Percentiles rank a stretch among this genome's conserved stretches.
phyloP scores from a whole-genome alignment of 2,329 filamentous ascomycete species.

The Nigrospora oryzae region DNA sequence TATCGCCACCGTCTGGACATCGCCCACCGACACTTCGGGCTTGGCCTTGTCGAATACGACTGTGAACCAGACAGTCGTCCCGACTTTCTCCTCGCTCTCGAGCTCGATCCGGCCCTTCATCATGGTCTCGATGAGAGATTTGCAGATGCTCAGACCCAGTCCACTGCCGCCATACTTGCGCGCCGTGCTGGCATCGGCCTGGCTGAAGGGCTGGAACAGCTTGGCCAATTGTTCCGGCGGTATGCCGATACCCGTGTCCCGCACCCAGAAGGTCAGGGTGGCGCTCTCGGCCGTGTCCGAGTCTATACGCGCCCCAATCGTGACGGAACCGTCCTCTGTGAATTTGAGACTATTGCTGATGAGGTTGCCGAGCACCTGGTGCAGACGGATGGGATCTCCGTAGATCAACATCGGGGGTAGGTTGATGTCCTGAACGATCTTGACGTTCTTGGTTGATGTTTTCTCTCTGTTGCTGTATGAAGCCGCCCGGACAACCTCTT shows the following conservation, averaged over 20 bases:
- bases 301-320: conserved; percentile 68
- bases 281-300: conserved; percentile 62
- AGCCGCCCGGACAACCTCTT: conserved; percentile 56
- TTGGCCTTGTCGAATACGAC: conserved; percentile 79
- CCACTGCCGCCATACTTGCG: conserved; percentile 89
- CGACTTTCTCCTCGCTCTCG: conserved; percentile 64
- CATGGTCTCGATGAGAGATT: conserved; percentile 85
- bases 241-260: conserved; percentile 88
- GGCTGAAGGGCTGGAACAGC: conserved; percentile 85
- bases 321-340: conserved; percentile 78
- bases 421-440: conserved; percentile 62
- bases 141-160: conserved; percentile 87
- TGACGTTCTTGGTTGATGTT: conserved; percentile 52
- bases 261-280: conserved; percentile 74
- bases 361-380: conserved; percentile 70
- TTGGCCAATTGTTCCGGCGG: conserved; percentile 74
- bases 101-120: conserved; percentile 81
- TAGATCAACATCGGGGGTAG: conserved; percentile 65
- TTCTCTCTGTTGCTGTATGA: conserved; percentile 59
- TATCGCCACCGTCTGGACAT: conserved; percentile 31
- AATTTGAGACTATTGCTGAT: conserved; percentile 94
- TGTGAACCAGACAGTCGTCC: conserved; percentile 70
- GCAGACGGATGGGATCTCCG: conserved; percentile 57
- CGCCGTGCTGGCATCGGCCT: conserved; percentile 84
- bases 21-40: conserved; percentile 47